These are phyloP conservation scores for Butyriboletus loyo DNA, from an alignment of 768 basidiomycete species.

Conservation along the genomic window DNA sequence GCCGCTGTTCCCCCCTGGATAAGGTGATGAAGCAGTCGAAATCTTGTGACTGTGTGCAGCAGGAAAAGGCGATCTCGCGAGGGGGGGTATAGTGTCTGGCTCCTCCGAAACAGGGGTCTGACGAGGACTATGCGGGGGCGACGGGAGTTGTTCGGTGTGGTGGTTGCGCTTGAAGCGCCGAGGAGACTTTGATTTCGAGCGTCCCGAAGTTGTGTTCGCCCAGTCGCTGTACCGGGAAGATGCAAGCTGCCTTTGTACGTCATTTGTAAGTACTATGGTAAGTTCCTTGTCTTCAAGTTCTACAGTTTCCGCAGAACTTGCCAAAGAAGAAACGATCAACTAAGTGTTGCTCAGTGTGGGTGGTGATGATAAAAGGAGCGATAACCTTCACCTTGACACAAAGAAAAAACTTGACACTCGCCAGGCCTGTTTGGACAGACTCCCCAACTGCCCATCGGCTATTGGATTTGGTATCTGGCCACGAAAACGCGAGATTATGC, in stretches of 20 bases:
- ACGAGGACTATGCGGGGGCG: slow-evolving; percentile 38
- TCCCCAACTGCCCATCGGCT: slow-evolving; percentile 81
- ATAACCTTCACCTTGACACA: slow-evolving; percentile 58
- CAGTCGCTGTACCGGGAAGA: slow-evolving; percentile 55
- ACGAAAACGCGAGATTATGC: slow-evolving; percentile 66
- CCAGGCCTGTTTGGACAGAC: slow-evolving; percentile 63
- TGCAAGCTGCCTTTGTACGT: slow-evolving; percentile 63
- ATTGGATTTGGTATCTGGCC: slow-evolving; percentile 66
- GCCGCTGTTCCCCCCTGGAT: slow-evolving; percentile 24
- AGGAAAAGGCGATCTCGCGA: slow-evolving; percentile 3
- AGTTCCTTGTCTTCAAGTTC: slow-evolving; percentile 71
- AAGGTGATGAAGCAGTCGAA: slow-evolving; percentile 32
- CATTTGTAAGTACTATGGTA: slow-evolving; percentile 64
- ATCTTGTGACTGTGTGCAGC: slow-evolving; percentile 24
- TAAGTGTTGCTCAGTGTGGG: slow-evolving; percentile 24
- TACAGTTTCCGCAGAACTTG: slow-evolving; percentile 56
- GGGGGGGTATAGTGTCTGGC: slow-evolving; percentile 3
- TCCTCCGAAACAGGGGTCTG: slow-evolving; percentile 7
- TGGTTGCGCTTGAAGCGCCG: slow-evolving; percentile 40
- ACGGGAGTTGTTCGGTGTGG: slow-evolving; percentile 32
- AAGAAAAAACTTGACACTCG: slow-evolving; percentile 66
- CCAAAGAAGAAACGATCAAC: slow-evolving; percentile 44
- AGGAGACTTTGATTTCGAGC: slow-evolving; percentile 59
- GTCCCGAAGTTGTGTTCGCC: slow-evolving; percentile 25
- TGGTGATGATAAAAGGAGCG: slow-evolving; percentile 7